Conservation (phyloP, 176 grass and related monocot genomes). For the Ensete ventricosum region DNA sequence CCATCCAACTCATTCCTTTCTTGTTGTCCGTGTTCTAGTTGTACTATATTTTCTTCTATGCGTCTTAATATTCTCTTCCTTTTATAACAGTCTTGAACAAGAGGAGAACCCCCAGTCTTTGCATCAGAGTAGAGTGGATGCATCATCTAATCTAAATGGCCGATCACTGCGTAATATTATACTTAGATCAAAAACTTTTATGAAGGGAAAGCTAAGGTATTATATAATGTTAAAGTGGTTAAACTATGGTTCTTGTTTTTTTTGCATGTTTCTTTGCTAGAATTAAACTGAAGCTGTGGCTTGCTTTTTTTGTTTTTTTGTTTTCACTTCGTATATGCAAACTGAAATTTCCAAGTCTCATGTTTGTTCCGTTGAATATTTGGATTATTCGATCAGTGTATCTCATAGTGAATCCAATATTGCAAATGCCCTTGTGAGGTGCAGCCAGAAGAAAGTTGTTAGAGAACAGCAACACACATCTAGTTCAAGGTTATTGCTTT, state of each 20-base stretch:
- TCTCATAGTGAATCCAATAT: constrained; percentile 98
- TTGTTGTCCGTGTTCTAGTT: not conserved
- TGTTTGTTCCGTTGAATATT: not conserved
- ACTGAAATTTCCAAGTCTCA: not conserved
- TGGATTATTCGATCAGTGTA: constrained; percentile 44
- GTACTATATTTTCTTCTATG: not conserved
- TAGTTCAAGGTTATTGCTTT: constrained; percentile 67
- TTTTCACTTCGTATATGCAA: not conserved
- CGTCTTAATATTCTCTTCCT: not conserved
- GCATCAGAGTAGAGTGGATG: constrained; percentile 73
- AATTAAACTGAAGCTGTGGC: not conserved
- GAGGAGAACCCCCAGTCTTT: constrained; percentile 49
- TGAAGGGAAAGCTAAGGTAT: constrained; percentile 91
- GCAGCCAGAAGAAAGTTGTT: constrained; percentile 69
- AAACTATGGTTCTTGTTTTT: not conserved
- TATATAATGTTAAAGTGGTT: constrained; percentile 1
- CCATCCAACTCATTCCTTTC: not conserved
- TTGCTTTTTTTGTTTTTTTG: not conserved
- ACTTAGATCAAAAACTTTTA: constrained; percentile 90
- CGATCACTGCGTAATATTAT: constrained; percentile 60
- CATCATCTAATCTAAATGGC: constrained; percentile 77
- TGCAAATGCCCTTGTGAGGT: constrained; percentile 75
- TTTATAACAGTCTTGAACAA: constrained; percentile 46
- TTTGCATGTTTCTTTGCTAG: not conserved
- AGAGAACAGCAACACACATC: constrained; percentile 56